Evolutionary conservation across 345 rosid species (phyloP), one percentile per base, ranked within the genome.

Genomic region (Gossypium stocksii): DNA sequence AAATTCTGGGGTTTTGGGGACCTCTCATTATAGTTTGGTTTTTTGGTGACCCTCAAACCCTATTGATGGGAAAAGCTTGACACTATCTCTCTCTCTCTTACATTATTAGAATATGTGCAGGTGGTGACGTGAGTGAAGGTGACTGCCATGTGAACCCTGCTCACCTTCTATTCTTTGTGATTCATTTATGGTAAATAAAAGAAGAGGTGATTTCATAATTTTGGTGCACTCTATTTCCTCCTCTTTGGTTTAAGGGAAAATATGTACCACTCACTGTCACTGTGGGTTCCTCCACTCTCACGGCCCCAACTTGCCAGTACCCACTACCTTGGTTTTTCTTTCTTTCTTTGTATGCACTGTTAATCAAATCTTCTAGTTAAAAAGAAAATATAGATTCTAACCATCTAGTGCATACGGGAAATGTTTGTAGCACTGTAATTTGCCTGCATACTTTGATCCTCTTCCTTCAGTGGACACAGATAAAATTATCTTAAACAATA

Each of bases 61-160:
- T 70, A 59, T 59, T 23, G n/a, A 59, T 23, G 34, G 17, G 25
- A 25, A 23, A 59, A 22, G 38, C 16, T 59, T 23, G 41, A 23
- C 64, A 12, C n/a, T 25, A 12, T 19, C 70, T 60, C 62, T 74
- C 41, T 79, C 76, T 70, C 62, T 70, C 72, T 14, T 48, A n/a
- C 70, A 75, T 71, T 75, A 79, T 75, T 75, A 56, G 41, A 66
- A 25, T 11, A 14, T 46, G 62, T 12, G 41, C 60, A 27, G 46
- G 3, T 3, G 25, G 79, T 77, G 80, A 79, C 77, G 60, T 56
- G 72, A 58, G 54, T 83, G 81, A 68, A 66, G 75, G 68, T n/a
- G 83, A 73, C 80, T 46, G 61, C 81, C 85, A 79, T 77, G 82
- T 77, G 87, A 79, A 71, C 71, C 49, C 72, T 54, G 69, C 29